A percentile compares a stretch with the other conserved stretches of the same genome.
phyloP scores from a whole-genome alignment of 371 early-diverging fungal species.

The Mortierella sp. region DNA sequence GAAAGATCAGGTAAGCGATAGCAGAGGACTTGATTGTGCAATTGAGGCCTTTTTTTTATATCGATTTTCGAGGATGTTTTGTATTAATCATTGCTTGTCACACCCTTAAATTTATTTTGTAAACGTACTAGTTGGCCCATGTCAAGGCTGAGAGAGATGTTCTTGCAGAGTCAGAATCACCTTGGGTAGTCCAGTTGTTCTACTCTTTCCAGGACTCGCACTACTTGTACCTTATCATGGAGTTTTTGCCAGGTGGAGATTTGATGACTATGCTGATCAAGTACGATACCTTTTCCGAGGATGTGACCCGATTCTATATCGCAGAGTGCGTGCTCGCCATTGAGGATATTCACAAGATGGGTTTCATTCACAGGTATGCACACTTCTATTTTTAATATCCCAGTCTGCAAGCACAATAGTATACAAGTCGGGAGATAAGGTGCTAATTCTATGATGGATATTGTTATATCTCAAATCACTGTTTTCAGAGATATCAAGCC shows the following conservation, averaged over 20 bases:
- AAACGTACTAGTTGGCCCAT: conserved; percentile 80
- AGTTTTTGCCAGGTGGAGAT: conserved; percentile 98
- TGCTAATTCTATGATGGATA: neutral
- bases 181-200: conserved; percentile 98
- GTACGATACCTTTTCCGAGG: conserved; percentile 95
- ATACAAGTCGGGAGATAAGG: neutral
- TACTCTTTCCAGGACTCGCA: conserved; percentile 97
- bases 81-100: neutral
- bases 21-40: neutral
- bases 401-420: too few species aligned
- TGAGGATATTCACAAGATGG: conserved; percentile 94
- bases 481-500: conserved; percentile 85
- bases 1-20: conserved; percentile 85
- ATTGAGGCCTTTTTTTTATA: neutral
- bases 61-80: neutral
- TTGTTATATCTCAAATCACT: neutral
- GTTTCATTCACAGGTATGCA: conserved; percentile 96
- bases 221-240: conserved; percentile 97
- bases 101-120: neutral
- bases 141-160: conserved; percentile 98
- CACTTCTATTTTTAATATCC: neutral
- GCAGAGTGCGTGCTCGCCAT: conserved; percentile 97
- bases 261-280: conserved; percentile 98
- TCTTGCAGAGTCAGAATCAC: conserved; percentile 95
- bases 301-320: conserved; percentile 98